phyloP scores from a whole-genome alignment of 2,329 filamentous ascomycete species.

The Aspergillus flavus region DNA sequence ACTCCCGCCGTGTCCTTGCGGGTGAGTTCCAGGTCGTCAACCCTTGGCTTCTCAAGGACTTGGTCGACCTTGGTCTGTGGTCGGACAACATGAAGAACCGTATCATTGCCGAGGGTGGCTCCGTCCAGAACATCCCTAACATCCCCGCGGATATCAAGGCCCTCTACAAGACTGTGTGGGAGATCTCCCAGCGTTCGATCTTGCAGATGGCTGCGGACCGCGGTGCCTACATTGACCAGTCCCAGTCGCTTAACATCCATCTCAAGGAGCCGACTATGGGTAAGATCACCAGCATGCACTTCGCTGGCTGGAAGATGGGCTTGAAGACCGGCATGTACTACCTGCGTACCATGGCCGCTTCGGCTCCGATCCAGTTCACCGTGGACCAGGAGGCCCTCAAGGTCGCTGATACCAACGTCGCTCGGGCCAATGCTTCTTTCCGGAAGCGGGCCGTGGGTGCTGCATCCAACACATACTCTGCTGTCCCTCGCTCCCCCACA shows the following conservation, averaged over 20 bases:
- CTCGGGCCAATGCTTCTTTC: constrained; percentile 58
- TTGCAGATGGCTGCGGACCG: constrained; percentile 98
- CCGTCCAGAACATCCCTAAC: constrained; percentile 94
- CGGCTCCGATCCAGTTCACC: constrained; percentile 97
- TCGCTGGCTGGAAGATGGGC: constrained; percentile 97
- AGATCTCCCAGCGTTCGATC: constrained; percentile 93
- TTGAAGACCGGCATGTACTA: constrained; percentile 99
- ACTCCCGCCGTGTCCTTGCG: constrained; percentile 94
- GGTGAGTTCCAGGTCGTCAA: constrained; percentile 99
- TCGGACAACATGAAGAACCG: constrained; percentile 99
- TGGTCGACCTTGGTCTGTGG: constrained; percentile 97
- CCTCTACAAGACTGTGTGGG: constrained; percentile 99
- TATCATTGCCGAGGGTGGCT: constrained; percentile 95
- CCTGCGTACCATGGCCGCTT: constrained; percentile 94
- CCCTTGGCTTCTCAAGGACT: constrained; percentile 96
- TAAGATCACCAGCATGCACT: constrained; percentile 99
- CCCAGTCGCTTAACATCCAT: constrained; percentile 98
- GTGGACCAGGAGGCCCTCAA: constrained; percentile 95
- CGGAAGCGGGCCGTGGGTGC: constrained; percentile 72
- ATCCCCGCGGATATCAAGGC: constrained; percentile 95
- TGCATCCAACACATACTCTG: constrained; percentile 58
- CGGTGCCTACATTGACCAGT: constrained; percentile 98
- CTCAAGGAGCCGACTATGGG: constrained; percentile 99
- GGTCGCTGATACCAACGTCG: constrained; percentile 78
- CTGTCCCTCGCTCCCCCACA: constrained; percentile 70